phyloP scores from a whole-genome alignment of 495 filamentous ascomycete genomes.

The Aspergillus leporis region DNA sequence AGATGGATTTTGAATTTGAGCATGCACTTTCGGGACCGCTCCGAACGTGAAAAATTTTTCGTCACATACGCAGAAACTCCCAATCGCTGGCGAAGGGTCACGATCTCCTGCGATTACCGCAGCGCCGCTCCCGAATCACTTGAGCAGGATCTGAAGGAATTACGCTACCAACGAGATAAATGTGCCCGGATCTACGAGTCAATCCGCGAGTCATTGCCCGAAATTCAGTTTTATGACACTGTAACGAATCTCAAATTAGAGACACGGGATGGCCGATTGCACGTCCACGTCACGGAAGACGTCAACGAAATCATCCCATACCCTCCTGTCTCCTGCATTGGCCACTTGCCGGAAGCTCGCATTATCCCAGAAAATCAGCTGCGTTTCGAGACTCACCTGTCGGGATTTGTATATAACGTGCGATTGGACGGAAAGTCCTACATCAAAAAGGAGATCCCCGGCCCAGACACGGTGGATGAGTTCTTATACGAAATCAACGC shows the following conservation, averaged over 20 bases:
- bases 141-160: constrained; percentile 74
- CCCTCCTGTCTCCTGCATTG: constrained; percentile 70
- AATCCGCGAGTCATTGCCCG: constrained; percentile 84
- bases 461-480: constrained; percentile 93
- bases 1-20: constrained; percentile 97
- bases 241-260: constrained; percentile 96
- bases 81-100: constrained; percentile 82
- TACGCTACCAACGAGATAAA: constrained; percentile 89
- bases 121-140: constrained; percentile 77
- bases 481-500: constrained; percentile 99
- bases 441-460: constrained; percentile 98
- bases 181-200: constrained; percentile 94
- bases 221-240: constrained; percentile 93
- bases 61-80: constrained; percentile 85
- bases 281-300: constrained; percentile 98
- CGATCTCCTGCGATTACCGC: constrained; percentile 93
- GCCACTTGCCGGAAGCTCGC: constrained; percentile 66
- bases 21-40: constrained; percentile 97
- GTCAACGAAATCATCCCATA: constrained; percentile 93
- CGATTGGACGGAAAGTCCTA: constrained; percentile 62
- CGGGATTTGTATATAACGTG: constrained; percentile 97
- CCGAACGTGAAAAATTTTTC: constrained; percentile 96
- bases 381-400: constrained; percentile 87
- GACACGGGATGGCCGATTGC: constrained; percentile 83
- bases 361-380: constrained; percentile 71